Evolutionary conservation across 148 eudicot genomes (phyloP).

Genomic region (Camellia lanceoleosa): DNA sequence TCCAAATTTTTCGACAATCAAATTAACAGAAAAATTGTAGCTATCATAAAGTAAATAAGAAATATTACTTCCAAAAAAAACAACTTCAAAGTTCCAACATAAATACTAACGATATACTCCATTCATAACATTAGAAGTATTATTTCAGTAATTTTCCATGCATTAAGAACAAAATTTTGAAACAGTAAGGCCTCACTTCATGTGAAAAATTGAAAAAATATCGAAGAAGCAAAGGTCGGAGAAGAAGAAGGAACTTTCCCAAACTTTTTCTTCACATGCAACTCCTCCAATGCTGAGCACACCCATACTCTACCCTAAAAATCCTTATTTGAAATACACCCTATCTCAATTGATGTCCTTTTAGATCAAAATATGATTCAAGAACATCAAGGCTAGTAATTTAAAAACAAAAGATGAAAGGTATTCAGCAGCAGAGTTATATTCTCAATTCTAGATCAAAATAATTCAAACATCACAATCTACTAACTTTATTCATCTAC

Average conservation of each 20-base stretch:
- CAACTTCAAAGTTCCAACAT: too few relatives aligned
- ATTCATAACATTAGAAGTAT: not conserved
- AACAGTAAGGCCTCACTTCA: not conserved
- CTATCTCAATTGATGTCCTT: not conserved
- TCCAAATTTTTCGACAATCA: not conserved
- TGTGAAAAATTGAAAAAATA: not conserved
- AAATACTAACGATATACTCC: not conserved
- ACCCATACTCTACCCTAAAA: not conserved
- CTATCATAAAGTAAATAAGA: not conserved
- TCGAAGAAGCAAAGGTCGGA: too few relatives aligned
- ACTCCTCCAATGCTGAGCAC: not conserved
- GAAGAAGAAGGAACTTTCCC: not conserved
- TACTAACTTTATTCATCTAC: not conserved
- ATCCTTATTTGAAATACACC: not conserved
- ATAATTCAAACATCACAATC: constrained; percentile 1
- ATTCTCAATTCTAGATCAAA: not conserved
- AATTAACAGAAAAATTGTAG: not conserved
- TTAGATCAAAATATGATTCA: not conserved
- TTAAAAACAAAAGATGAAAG: not conserved
- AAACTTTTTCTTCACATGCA: not conserved
- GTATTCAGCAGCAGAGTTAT: not conserved
- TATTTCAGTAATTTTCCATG: not conserved
- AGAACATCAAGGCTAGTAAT: not conserved
- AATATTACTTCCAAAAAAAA: too few relatives aligned
- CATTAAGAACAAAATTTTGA: not conserved